phyloP scores from a whole-genome alignment of 352 stramenopile genomes.

The Globisporangium orthogonon region DNA sequence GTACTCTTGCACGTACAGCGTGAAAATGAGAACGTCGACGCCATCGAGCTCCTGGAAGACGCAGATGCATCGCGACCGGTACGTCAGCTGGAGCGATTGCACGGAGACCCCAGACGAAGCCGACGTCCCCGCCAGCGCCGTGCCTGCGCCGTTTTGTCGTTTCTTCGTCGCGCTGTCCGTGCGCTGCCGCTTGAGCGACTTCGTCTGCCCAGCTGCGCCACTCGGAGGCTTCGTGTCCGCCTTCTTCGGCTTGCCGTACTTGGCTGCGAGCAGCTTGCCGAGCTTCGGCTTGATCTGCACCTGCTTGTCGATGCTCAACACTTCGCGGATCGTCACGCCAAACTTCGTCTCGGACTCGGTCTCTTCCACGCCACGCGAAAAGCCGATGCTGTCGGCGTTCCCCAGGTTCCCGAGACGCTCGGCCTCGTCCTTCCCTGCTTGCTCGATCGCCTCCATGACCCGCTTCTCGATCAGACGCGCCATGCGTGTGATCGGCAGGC shows the following conservation, averaged over 20 bases:
- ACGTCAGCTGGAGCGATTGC: constrained; percentile 65
- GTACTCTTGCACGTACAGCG: constrained; percentile 87
- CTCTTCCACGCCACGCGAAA: constrained; percentile 53
- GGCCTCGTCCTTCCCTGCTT: constrained; percentile 72
- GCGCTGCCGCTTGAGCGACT: constrained; percentile 69
- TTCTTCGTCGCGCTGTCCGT: constrained; percentile 3
- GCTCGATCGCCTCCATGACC: constrained; percentile 65
- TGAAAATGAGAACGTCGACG: constrained; percentile 87
- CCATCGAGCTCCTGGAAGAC: constrained; percentile 88
- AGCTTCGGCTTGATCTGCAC: constrained; percentile 85
- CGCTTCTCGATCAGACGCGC: constrained; percentile 78
- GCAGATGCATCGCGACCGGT: constrained; percentile 85
- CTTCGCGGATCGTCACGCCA: constrained; percentile 81
- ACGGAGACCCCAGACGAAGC: constrained; percentile 9
- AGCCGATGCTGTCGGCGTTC: constrained; percentile 80
- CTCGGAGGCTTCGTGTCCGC: constrained; percentile 13
- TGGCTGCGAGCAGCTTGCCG: constrained; percentile 58
- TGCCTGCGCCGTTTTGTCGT: neutral
- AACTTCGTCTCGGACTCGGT: constrained; percentile 75
- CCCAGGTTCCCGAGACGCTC: constrained; percentile 74
- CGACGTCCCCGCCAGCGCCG: neutral
- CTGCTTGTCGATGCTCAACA: constrained; percentile 84
- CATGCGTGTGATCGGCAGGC: constrained; percentile 80
- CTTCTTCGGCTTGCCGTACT: constrained; percentile 64
- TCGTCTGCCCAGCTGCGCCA: constrained; percentile 22